Evolutionary conservation across 2,329 filamentous ascomycete genomes (phyloP).

Genomic region (Phoma herbarum): DNA sequence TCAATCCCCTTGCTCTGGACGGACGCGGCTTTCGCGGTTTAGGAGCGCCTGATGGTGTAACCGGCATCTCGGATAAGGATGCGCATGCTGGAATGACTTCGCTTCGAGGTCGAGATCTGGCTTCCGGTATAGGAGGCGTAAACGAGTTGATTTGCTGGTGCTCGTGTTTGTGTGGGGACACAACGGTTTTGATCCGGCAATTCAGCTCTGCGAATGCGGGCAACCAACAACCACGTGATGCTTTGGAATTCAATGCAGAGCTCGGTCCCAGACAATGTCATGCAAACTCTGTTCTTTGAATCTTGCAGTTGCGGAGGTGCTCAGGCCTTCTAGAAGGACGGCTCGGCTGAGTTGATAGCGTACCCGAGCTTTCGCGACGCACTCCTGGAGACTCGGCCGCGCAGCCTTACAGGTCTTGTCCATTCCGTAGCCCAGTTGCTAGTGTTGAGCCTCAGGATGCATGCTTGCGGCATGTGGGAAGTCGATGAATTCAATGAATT

Average conservation of each 20-base stretch:
- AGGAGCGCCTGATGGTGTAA: conserved; percentile 35
- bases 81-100: conserved; percentile 38
- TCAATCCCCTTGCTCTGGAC: conserved; percentile 55
- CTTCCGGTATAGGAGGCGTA: conserved; percentile 26
- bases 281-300: neutral
- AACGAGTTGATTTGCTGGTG: conserved; percentile 17
- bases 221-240: conserved; percentile 14
- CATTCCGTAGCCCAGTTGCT: neutral
- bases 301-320: neutral
- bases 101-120: conserved; percentile 39
- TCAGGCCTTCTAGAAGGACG: neutral
- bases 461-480: neutral
- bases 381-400: conserved; percentile 5
- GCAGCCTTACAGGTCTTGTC: conserved; percentile 2
- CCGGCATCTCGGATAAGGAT: conserved; percentile 37
- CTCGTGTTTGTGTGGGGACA: conserved; percentile 17
- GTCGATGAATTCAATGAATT: neutral
- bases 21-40: conserved; percentile 52
- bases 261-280: neutral
- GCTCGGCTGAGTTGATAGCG: conserved; percentile 11
- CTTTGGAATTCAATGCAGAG: neutral
- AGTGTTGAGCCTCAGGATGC: neutral
- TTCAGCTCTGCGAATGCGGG: conserved; percentile 14
- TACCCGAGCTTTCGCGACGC: conserved; percentile 7
- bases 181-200: conserved; percentile 13